phyloP scores from a whole-genome alignment of 441 rosid genomes.

The Populus hybrid region DNA sequence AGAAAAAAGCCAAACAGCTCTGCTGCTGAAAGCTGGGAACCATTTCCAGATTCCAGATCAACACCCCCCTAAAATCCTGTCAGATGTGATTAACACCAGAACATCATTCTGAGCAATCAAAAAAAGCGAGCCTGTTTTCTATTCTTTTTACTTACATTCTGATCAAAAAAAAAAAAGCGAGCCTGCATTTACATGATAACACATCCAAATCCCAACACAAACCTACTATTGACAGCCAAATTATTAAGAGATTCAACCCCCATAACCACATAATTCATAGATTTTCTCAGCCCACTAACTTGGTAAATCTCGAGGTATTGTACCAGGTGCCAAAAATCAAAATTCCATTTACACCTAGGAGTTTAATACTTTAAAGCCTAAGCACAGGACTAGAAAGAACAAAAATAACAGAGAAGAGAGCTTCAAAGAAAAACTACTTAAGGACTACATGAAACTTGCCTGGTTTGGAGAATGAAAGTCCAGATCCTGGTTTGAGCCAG shows the following conservation, averaged over 20 bases:
- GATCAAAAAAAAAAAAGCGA: neutral
- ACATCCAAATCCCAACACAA: neutral
- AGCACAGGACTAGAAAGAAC: neutral
- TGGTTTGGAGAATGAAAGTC: constrained; percentile 45
- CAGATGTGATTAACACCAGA: neutral
- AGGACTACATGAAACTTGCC: constrained; percentile 43
- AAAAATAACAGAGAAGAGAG: neutral
- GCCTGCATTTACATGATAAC: neutral
- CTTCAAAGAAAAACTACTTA: neutral
- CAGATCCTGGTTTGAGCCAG: constrained; percentile 76
- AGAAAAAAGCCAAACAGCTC: neutral
- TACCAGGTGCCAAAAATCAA: neutral
- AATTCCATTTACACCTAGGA: neutral
- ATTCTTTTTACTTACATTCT: too few relatives aligned
- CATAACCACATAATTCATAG: neutral
- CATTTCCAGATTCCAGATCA: neutral
- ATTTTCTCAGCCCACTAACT: neutral
- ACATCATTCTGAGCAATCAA: neutral
- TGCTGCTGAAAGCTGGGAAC: neutral
- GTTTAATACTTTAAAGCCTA: neutral
- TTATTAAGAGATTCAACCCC: neutral
- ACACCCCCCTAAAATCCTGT: neutral
- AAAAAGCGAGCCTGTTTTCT: neutral
- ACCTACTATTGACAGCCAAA: neutral
- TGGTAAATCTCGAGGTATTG: neutral